Base-by-base conservation (phyloP, 352 stramenopile genomes). In the Pythium angustatum region DNA sequence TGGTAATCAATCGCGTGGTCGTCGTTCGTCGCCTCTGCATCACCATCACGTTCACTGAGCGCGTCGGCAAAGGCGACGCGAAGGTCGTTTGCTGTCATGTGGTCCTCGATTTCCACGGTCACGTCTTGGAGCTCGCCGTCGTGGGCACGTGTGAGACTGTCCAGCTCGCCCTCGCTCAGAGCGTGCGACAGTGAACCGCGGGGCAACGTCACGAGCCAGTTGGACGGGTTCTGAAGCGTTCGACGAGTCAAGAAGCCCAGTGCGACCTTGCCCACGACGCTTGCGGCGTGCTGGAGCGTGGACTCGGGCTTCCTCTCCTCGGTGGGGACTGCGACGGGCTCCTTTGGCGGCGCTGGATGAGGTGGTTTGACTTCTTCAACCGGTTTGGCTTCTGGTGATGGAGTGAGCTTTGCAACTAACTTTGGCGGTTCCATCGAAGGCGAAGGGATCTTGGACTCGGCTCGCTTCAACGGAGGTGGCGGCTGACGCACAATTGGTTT, bases 31-130 rank as follows among this genome's bases (percentile, higher is more conserved):
- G 28, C 51, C 28, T 64, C 30, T 17, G 34, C 26, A 22, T 41
- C 30, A 12, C 51, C 33, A 19, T 30, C 36, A 5, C 27, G 5
- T 7, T 53, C 59, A 9, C 71, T 78, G 0, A 93, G 58, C 4
- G 53, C 62, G 19, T 74, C 64, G 19, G 85, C 81, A 30, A 93
- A 72, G 1, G 40, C 52, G 33, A 78, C 53, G 2, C 82, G 77
- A 15, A 93, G 64, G 34, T 78, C 69, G 21, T 88, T 87, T 28
- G 85, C 81, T 2, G 79, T 91, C 76, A 87, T 93, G 12, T 57
- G 36, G 33, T 64, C 62, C 22, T 80, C 74, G 12, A 85, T 58
- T 9, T 65, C 60, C 2, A 93, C 40, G 5, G 77, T 44, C 6
- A 73, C 31, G 12, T 66, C 31, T 17, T 72, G 49, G 2, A 66